phyloP scores from a whole-genome alignment of 345 rosid genomes.

The Brassica incana region DNA sequence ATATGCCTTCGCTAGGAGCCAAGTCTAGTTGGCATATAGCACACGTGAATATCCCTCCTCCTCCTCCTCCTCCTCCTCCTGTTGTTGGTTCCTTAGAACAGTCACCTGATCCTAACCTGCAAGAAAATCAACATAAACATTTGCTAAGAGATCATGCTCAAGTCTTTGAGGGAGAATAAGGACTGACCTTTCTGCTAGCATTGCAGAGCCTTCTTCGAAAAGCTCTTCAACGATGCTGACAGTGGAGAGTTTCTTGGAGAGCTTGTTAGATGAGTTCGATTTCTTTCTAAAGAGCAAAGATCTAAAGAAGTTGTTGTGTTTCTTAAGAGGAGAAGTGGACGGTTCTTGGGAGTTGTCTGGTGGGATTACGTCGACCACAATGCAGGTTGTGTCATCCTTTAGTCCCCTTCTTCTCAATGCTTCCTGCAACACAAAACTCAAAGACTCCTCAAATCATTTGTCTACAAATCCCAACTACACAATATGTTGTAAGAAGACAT shows the following conservation, averaged over 20 bases:
- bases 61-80: conserved; percentile 30
- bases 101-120: conserved; percentile 68
- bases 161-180: conserved; percentile 14
- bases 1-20: conserved; percentile 75
- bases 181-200: conserved; percentile 83
- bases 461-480: background rate
- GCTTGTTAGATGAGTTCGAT: conserved; percentile 57
- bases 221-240: conserved; percentile 84
- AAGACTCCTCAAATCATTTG: conserved; percentile 3
- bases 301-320: conserved; percentile 52
- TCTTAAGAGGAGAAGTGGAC: conserved; percentile 49
- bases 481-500: too few relatives aligned
- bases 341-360: conserved; percentile 54
- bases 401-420: conserved; percentile 77
- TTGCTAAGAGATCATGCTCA: background rate
- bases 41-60: conserved; percentile 68
- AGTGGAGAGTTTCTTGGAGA: conserved; percentile 66
- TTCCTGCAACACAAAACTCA: conserved; percentile 52
- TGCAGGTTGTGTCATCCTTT: conserved; percentile 91
- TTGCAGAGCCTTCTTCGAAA: conserved; percentile 95
- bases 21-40: conserved; percentile 84
- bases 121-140: background rate
- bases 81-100: conserved; percentile 46
- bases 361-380: conserved; percentile 86
- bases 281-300: conserved; percentile 59